Evolutionary conservation across 2,329 filamentous ascomycete species (phyloP), one percentile per base, ranked within the genome.

Genomic region (Pseudocercospora ulei): DNA sequence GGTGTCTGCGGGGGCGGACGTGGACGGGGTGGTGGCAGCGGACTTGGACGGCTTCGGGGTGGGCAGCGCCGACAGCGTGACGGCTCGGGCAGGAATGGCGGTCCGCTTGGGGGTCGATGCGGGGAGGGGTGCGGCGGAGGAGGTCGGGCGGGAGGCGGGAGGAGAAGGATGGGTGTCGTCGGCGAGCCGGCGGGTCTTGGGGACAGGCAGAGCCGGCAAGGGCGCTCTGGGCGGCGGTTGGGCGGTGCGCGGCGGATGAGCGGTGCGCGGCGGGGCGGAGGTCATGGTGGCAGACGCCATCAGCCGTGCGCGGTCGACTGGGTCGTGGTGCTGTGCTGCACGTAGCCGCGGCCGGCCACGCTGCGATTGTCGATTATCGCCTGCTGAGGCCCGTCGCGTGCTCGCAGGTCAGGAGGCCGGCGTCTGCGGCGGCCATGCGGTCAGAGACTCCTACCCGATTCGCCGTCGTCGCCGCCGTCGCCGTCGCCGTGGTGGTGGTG

Each of bases 131-230:
- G 61, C 56, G 41, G 57, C 53, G 37, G 48, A 47, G 11, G 52
- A 48, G 35, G 55, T 58, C 7, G 45, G 44, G 14, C 49, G 38
- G 19, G 47, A 47, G 13, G 42, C 43, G 33, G 43, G 35, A 14
- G 35, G 24, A 14, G 35, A 34, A 19, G 73, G 69, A 16, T 69
- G 68, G 19, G 71, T 72, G 23, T 75, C 71, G 22, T 69, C 68
- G 56, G 70, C 77, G 3, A 71, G 68, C 22, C 75, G 69, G 8
- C 72, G 68, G 18, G 79, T 76, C 62, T 85, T 90, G 29, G 70
- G 63, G 11, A 82, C 68, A 17, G 85, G 83, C 30, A 92, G 66
- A 26, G 82, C 78, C 28, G 85, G 83, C 12, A 90, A 67, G 22
- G 80, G 75, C 47, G 76, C 73, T 17, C 75, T 77, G 9, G 84